phyloP scores from a whole-genome alignment of 2,329 filamentous ascomycete genomes.

The Zymoseptoria tritici region DNA sequence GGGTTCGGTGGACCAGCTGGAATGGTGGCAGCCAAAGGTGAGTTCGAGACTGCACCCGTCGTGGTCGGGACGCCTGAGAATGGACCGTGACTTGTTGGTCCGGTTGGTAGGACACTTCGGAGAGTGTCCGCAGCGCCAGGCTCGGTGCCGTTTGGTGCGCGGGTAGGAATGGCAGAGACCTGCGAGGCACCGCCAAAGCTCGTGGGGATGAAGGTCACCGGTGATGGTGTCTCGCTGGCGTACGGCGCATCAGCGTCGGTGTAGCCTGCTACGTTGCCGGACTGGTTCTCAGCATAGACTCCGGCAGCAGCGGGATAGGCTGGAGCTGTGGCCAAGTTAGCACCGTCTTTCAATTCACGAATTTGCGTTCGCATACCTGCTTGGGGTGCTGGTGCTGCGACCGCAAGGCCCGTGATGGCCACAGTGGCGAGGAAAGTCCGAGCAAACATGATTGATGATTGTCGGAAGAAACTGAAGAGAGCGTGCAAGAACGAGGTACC shows the following conservation, averaged over 20 bases:
- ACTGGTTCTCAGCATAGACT: slow-evolving; percentile 18
- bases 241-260: slow-evolving; percentile 39
- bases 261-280: slow-evolving; percentile 35
- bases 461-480: background rate
- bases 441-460: slow-evolving; percentile 30
- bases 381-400: slow-evolving; percentile 31
- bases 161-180: slow-evolving; percentile 32
- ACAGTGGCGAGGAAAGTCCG: slow-evolving; percentile 29
- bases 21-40: slow-evolving; percentile 51
- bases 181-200: slow-evolving; percentile 40
- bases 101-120: slow-evolving; percentile 44
- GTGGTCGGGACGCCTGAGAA: slow-evolving; percentile 60
- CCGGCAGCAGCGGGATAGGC: slow-evolving; percentile 1
- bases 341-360: too few species aligned
- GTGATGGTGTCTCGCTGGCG: slow-evolving; percentile 28
- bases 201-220: slow-evolving; percentile 31
- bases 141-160: slow-evolving; percentile 23
- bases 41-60: slow-evolving; percentile 59
- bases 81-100: slow-evolving; percentile 61
- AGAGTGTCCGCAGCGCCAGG: slow-evolving; percentile 36
- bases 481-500: background rate
- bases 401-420: slow-evolving; percentile 28
- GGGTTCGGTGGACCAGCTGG: slow-evolving; percentile 50
- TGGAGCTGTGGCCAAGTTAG: slow-evolving; percentile 1
- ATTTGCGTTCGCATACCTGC: background rate